Evolutionary conservation across 305 asterid species (phyloP), one percentile per base, ranked within the genome.

Genomic region (Withania somnifera): DNA sequence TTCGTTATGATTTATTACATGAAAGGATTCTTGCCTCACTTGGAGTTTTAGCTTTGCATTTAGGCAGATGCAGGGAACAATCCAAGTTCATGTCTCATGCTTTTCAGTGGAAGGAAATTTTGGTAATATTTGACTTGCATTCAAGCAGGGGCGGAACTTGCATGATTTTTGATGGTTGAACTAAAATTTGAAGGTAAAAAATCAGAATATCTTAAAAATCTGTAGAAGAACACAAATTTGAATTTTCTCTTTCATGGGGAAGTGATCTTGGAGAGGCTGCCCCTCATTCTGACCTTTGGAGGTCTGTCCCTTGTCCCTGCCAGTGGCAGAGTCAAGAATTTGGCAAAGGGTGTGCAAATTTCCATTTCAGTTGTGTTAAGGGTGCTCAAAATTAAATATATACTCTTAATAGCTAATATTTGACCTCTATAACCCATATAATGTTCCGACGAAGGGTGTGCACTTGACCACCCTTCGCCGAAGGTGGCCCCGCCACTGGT

Each of bases 171-270:
- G 45, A 50, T 61, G 61, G 80, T 75, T 75, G 80, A 75, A 75
- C 80, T 75, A 75, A 75, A 75, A 50, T 75, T 75, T 75, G 80
- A 75, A 75, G 80, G 80, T 75, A 75, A 28, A 75, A 73, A 4
- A 75, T 9, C 80, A 28, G 15, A 75, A 75, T 51, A 50, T 26
- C 57, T 20, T 53, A 28, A 28, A 47, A 75, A 75, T 75, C 80
- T 75, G 28, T 75, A 50, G 80, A 75, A 50, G 32, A 68, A 40
- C 17, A 75, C 80, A 50, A 28, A 15, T 75, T 50, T 73, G 79
- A 73, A 28, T 28, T 75, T 50, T 75, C 45, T 47, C 80, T 75
- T 50, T 75, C 80, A 34, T 8, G 45, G 45, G 60, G 26, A 75
- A 50, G 20, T 75, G 45, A 75, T 11, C 3, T 51, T 75, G 80